Conservation (phyloP, 805 yeast genomes). For the Candida caryicola region DNA sequence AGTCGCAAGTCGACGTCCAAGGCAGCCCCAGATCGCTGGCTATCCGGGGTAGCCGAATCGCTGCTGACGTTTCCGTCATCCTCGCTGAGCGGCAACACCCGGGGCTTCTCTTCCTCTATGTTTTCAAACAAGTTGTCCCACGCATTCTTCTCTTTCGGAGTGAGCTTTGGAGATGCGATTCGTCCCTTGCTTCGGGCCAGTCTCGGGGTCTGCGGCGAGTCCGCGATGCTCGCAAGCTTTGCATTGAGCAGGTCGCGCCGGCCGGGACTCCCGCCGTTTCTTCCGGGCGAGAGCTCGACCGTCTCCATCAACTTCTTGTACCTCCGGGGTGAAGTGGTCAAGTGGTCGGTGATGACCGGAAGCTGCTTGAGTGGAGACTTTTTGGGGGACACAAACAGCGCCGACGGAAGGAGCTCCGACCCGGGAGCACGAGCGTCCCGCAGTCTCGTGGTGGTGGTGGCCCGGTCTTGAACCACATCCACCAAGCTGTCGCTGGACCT, state of each 20-base stretch:
- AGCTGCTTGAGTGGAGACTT: constrained; percentile 1
- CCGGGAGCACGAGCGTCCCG: not conserved
- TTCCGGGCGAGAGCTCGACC: not conserved
- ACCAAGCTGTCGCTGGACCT: constrained; percentile 1
- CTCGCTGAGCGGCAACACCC: too few relatives aligned
- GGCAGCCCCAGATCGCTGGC: too few relatives aligned
- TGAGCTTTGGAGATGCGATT: constrained; percentile 2
- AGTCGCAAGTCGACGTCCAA: too few relatives aligned
- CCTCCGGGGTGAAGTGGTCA: constrained; percentile 20
- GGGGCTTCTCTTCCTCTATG: constrained; percentile 7
- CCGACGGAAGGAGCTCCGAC: constrained; percentile 3
- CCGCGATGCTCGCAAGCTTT: not conserved
- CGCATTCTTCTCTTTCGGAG: constrained; percentile 5
- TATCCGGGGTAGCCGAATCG: too few relatives aligned
- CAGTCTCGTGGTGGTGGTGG: not conserved
- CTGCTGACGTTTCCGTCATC: too few relatives aligned
- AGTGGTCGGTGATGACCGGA: constrained; percentile 1
- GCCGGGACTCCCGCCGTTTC: not conserved
- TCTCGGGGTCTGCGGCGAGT: constrained; percentile 2
- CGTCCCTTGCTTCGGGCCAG: not conserved
- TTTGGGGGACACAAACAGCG: not conserved
- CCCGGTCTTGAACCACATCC: constrained; percentile 1
- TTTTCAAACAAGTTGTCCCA: constrained; percentile 18
- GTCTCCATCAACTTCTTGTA: constrained; percentile 3
- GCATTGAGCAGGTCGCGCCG: not conserved